Base-by-base conservation (phyloP, 345 rosid species). In the Corchorus capsularis region DNA sequence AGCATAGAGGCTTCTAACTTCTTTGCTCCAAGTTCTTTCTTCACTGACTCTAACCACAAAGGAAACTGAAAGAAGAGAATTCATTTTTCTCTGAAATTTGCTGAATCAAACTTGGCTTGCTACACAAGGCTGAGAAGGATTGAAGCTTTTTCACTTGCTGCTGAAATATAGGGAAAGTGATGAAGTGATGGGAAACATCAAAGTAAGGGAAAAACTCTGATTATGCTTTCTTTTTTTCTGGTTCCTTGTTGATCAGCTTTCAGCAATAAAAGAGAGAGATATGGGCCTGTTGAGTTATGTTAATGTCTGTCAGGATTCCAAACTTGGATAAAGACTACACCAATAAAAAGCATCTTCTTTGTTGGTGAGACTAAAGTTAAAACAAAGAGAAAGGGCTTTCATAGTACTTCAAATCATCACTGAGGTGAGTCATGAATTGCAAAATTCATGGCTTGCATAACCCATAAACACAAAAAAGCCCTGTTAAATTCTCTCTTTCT, bases 21-120 rank as follows among this genome's bases (percentile, higher is more conserved):
- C 69, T 34, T 73, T 49, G 53, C 46, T 79, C 52, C 62, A 64
- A 8, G 39, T 19, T 56, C 66, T 59, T 55, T 67, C 67, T 15
- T 72, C 54, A 15, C 60, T 27, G 69, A 85, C 85, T 87, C 90
- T 86, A 72, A 82, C 89, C 50, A 83, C 86, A 45, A 87, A 86
- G 55, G 80, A 80, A 43, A 89, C 45, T 19, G 87, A 50, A 50
- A 83, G 78, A 54, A 78, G 76, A 79, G 76, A 83, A 53, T 83
- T 81, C 82, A 83, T 86, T 39, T 72, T 78, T 43, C 71, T 72
- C 77, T 27, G 27, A 27, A 27, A 50, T 65, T 41, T 55, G 13
- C 69, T 43, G 69, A 66, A 56, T 39, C 27, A 43, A 60, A 60
- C 35, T 11, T 52, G 52, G 39, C 65, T 3, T 71, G 73, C 61